Evolutionary conservation across 2,329 filamentous ascomycete genomes (phyloP), one percentile per base, ranked within the genome.

Genomic region (Clonostachys byssicola): DNA sequence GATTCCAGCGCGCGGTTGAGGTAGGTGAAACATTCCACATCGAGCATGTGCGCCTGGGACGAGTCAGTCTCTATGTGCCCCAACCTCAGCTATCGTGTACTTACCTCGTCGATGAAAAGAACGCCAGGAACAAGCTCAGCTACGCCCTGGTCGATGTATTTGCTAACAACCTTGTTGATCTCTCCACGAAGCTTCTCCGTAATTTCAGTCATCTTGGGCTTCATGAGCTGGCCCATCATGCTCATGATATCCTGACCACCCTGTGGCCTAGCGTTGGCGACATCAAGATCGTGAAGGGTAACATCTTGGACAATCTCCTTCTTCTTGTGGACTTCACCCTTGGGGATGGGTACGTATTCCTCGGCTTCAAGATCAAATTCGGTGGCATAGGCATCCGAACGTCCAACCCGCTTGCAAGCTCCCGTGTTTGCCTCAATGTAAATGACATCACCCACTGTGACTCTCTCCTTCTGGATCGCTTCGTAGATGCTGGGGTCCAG

Each of bases 141-240:
- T 34, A 97, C 91, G 52, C 94, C 94, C 72, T 97, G 92, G 65
- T 97, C 94, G 57, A 99, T 99, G 71, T 97, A 99, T 68, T 92
- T 91, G 78, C 91, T 96, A 56, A 99, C 94, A 33, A 99, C 92
- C 74, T 97, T 97, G 81, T 99, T 96, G 74, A 99, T 97, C 73
- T 99, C 94, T 47, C 82, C 77, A 51, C 94, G 83, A 61, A 99
- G 75, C 75, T 99, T 99, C 71, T 99, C 94, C 33, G 94, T 99
- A 62, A 99, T 97, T 68, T 99, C 94, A 6, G 94, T 99, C 85
- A 96, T 96, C 76, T 95, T 95, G 52, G 94, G 94, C 80, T 97
- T 97, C 91, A 97, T 96, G 62, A 99, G 74, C 71, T 99, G 94
- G 60, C 94, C 94, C 92, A 99, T 97, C 94, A 99, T 97, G 74